Percentiles rank a stretch among this genome's conserved stretches.
phyloP scores from a whole-genome alignment of 2,329 filamentous ascomycete species.

The Colletotrichum siamense region DNA sequence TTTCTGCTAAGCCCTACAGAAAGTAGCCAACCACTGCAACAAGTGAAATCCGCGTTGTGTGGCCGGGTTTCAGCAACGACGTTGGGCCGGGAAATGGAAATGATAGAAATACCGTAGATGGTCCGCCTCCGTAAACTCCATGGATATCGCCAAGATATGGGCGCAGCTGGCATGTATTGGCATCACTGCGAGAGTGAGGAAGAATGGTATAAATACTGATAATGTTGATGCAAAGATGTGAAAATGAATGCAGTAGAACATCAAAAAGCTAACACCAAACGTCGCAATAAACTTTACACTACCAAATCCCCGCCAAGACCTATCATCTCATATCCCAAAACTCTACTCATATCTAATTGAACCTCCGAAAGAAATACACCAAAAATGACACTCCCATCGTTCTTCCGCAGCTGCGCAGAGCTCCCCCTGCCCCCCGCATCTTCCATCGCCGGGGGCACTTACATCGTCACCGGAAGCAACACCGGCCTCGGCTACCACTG shows the following conservation, averaged over 20 bases:
- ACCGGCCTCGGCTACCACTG: background rate
- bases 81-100: background rate
- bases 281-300: background rate
- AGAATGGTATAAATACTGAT: rapidly evolving
- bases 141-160: background rate
- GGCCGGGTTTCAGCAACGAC: background rate
- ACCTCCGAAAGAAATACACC: background rate
- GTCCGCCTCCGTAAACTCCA: background rate
- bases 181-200: background rate
- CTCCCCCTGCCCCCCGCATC: background rate
- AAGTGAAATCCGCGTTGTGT: background rate
- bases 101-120: background rate
- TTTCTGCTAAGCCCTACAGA: background rate
- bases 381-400: background rate
- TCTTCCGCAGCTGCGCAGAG: background rate
- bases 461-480: background rate
- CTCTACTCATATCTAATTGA: background rate
- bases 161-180: rapidly evolving
- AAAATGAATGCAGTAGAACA: rapidly evolving
- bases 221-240: background rate
- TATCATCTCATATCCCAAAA: background rate
- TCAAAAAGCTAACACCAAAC: background rate
- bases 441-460: background rate
- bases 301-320: background rate
- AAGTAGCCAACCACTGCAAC: background rate